Conservation (phyloP, 2,329 filamentous ascomycete genomes). For the Seiridium unicorne region DNA sequence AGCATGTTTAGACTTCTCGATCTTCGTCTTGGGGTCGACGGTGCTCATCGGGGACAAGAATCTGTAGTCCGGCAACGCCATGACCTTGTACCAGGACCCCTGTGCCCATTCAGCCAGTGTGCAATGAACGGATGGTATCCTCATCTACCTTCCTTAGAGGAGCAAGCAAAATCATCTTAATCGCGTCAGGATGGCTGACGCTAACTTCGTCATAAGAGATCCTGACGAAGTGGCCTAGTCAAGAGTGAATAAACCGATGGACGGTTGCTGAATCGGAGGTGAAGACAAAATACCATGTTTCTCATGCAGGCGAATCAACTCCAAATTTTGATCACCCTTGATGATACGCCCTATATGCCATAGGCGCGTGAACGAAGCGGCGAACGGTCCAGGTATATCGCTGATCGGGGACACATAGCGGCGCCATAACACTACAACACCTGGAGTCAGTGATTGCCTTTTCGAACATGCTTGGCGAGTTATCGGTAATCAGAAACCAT, state of each 20-base stretch:
- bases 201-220: conserved; percentile 35
- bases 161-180: conserved; percentile 32
- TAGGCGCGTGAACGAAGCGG: conserved; percentile 10
- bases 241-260: background rate
- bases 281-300: conserved; percentile 9
- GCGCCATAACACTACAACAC: background rate
- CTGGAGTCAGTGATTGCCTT: no score
- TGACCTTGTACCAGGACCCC: conserved; percentile 5
- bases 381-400: conserved; percentile 10
- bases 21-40: conserved; percentile 10
- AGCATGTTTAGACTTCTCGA: conserved; percentile 5
- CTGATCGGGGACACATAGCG: conserved; percentile 8
- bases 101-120: background rate
- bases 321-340: conserved; percentile 9
- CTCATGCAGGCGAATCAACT: conserved; percentile 7
- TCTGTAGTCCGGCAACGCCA: conserved; percentile 11
- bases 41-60: conserved; percentile 9
- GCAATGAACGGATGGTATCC: background rate
- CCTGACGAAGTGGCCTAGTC: conserved; percentile 34
- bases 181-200: conserved; percentile 37
- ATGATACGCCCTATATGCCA: conserved; percentile 10
- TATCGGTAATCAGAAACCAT: no score
- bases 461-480: no score
- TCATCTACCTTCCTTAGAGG: conserved; percentile 24
- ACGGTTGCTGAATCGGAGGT: background rate